A percentile compares a stretch with the other conserved stretches of the same genome.
phyloP scores from a whole-genome alignment of 1,139 yeast species.

The Kazachstania sp. region DNA sequence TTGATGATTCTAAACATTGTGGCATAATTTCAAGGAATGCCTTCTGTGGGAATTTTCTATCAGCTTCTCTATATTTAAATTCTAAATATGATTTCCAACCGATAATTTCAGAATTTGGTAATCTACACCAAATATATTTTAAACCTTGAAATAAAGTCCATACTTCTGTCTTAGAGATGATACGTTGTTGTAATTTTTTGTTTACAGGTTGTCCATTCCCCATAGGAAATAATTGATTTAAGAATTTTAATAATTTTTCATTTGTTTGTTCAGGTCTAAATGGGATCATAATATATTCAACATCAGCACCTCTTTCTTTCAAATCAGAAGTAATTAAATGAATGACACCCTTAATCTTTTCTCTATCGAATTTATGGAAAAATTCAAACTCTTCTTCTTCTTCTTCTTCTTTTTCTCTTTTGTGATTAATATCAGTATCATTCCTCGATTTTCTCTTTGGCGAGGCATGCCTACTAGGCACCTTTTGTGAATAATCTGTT shows the following conservation, averaged over 20 bases:
- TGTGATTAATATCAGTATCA: not conserved
- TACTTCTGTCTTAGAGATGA: slow-evolving; percentile 46
- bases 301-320: slow-evolving; percentile 43
- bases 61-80: slow-evolving; percentile 57
- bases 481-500: not conserved
- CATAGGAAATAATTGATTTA: slow-evolving; percentile 45
- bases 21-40: slow-evolving; percentile 81
- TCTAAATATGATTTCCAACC: slow-evolving; percentile 81
- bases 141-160: slow-evolving; percentile 63
- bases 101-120: slow-evolving; percentile 70
- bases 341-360: slow-evolving; percentile 53
- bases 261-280: slow-evolving; percentile 61
- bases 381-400: slow-evolving; percentile 32
- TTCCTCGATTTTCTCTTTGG: not conserved
- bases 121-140: slow-evolving; percentile 78
- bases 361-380: slow-evolving; percentile 49
- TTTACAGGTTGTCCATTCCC: slow-evolving; percentile 41
- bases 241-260: slow-evolving; percentile 43
- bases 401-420: slow-evolving; percentile 9
- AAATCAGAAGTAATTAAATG: slow-evolving; percentile 60
- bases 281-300: slow-evolving; percentile 60
- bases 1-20: slow-evolving; percentile 68
- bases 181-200: slow-evolving; percentile 33
- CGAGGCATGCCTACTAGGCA: not conserved
- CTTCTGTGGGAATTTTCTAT: slow-evolving; percentile 54